A percentile compares a stretch with the other conserved stretches of the same genome.
Conservation (phyloP, 257 asterid genomes). For the Solanum tarijense region DNA sequence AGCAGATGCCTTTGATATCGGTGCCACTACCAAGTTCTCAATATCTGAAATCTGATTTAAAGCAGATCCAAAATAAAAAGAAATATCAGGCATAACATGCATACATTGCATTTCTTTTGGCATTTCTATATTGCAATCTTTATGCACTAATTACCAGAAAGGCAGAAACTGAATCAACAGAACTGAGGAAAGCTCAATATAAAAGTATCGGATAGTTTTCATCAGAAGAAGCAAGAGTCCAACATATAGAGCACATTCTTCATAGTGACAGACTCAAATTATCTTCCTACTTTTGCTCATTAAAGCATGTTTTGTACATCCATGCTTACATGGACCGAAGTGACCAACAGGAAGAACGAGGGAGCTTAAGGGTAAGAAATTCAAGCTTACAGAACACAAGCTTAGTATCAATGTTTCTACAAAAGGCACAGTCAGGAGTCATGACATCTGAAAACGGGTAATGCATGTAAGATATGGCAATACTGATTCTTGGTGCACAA, state of each 20-base stretch:
- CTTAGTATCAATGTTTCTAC: not conserved
- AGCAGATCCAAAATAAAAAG: slow-evolving; percentile 2
- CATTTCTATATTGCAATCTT: not conserved
- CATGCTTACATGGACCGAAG: not conserved
- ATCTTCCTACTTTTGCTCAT: not conserved
- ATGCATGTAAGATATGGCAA: not conserved
- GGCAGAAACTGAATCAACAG: not conserved
- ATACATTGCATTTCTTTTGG: not conserved
- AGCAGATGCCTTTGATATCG: slow-evolving; percentile 94
- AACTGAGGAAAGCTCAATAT: not conserved
- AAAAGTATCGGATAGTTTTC: not conserved
- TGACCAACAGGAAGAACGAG: not conserved
- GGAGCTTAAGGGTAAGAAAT: not conserved
- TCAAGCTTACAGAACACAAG: not conserved
- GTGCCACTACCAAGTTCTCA: slow-evolving; percentile 84
- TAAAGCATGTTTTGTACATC: not conserved
- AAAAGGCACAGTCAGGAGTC: not conserved
- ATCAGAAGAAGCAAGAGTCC: not conserved
- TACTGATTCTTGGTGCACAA: not conserved
- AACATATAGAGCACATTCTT: not conserved
- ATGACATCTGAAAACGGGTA: not conserved
- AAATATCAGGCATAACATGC: not conserved
- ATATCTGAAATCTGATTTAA: slow-evolving; percentile 72
- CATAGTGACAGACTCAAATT: not conserved
- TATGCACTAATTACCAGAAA: not conserved